Percentiles rank a stretch among this genome's conserved stretches.
phyloP scores from a whole-genome alignment of 768 basidiomycete genomes.

The Leccinum subtestaceum region DNA sequence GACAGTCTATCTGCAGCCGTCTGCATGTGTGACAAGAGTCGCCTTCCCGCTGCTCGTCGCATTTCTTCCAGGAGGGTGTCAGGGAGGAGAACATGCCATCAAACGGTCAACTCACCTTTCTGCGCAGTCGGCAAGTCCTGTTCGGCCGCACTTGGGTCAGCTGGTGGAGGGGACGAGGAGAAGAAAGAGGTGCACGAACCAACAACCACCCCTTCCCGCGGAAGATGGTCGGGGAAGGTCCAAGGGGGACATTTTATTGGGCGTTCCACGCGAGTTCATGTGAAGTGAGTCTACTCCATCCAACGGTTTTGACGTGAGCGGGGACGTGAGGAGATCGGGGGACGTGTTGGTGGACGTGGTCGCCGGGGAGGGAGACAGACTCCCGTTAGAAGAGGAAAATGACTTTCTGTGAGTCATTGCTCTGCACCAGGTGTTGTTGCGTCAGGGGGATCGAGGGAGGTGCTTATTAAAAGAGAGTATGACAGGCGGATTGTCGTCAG shows the following conservation, averaged over 20 bases:
- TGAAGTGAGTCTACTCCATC: slow-evolving; percentile 33
- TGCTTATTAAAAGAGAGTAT: slow-evolving; percentile 25
- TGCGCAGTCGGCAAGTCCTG: slow-evolving; percentile 81
- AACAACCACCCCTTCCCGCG: slow-evolving; percentile 74
- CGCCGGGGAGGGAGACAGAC: slow-evolving; percentile 48
- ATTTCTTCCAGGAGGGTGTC: slow-evolving; percentile 56
- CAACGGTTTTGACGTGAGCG: slow-evolving; percentile 36
- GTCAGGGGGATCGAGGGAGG: slow-evolving; percentile 26
- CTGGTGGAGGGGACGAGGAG: background rate
- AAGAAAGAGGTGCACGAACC: slow-evolving; percentile 45
- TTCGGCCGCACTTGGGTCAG: slow-evolving; percentile 8
- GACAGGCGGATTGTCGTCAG: slow-evolving; percentile 19
- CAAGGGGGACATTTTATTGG: slow-evolving; percentile 40
- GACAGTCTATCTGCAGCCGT: slow-evolving; percentile 75
- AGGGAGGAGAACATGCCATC: background rate
- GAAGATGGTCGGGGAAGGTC: slow-evolving; percentile 53
- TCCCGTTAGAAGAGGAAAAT: slow-evolving; percentile 49
- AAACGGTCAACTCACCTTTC: slow-evolving; percentile 54
- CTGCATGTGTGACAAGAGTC: slow-evolving; percentile 80
- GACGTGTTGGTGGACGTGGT: slow-evolving; percentile 44
- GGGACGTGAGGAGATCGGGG: slow-evolving; percentile 38
- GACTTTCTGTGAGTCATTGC: slow-evolving; percentile 52
- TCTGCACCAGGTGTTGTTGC: slow-evolving; percentile 12
- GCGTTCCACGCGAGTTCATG: slow-evolving; percentile 37
- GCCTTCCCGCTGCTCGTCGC: slow-evolving; percentile 79